phyloP scores from a whole-genome alignment of 306 rosid genomes.

The Fragaria iinumae region DNA sequence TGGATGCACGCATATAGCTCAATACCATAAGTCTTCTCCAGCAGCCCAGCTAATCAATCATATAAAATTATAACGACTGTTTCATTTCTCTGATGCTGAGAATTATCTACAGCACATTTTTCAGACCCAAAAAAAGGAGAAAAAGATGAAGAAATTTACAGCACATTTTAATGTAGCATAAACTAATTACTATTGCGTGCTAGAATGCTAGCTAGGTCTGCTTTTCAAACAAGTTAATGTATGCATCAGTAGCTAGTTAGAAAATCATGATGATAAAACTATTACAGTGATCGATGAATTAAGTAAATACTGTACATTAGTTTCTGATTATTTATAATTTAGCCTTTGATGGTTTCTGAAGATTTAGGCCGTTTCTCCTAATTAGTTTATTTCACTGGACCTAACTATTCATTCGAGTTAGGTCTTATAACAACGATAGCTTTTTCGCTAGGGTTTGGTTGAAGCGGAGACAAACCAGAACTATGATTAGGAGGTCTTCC shows the following conservation, averaged over 20 bases:
- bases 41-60: slow-evolving; percentile 14
- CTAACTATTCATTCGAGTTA: not conserved
- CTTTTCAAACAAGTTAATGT: not conserved
- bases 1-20: not conserved
- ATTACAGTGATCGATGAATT: not conserved
- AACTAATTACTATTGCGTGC: not conserved
- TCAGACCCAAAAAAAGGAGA: not conserved
- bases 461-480: not conserved
- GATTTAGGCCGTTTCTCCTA: not conserved
- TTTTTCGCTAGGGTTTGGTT: not conserved
- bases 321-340: too few relatives aligned
- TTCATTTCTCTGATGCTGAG: not conserved
- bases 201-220: not conserved
- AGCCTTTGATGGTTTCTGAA: not conserved
- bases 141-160: not conserved
- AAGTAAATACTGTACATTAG: not conserved
- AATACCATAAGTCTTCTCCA: not conserved
- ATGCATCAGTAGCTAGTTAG: too few relatives aligned
- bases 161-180: not conserved
- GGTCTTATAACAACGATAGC: not conserved
- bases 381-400: not conserved
- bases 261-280: not conserved
- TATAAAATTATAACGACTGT: not conserved
- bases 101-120: not conserved
- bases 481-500: not conserved